Evolutionary conservation across 768 basidiomycete genomes (phyloP).

Genomic region (Postia placenta): DNA sequence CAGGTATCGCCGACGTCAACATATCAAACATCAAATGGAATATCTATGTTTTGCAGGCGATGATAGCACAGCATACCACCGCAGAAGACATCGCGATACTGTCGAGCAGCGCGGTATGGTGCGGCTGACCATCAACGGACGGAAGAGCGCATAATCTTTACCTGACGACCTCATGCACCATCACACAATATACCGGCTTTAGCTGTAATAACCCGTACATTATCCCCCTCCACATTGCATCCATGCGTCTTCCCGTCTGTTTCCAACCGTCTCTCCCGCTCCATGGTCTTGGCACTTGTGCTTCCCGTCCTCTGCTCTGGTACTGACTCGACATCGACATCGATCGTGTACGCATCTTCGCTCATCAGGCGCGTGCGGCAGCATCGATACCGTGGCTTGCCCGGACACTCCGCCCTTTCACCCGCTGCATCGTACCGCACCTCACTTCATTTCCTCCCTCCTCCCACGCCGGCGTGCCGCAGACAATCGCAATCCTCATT

Average conservation of each 20-base stretch:
- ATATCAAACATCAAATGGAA: neutral
- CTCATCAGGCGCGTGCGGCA: neutral
- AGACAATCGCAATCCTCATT: no score
- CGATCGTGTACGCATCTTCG: neutral
- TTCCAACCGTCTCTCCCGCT: slow-evolving; percentile 4
- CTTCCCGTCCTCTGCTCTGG: neutral
- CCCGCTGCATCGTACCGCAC: no score
- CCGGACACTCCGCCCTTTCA: no score
- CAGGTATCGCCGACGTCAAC: no score
- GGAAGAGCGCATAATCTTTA: slow-evolving; percentile 10
- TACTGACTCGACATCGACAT: neutral
- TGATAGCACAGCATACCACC: neutral
- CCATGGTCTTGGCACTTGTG: neutral
- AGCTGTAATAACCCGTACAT: slow-evolving; percentile 2
- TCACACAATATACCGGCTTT: neutral
- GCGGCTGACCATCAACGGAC: neutral
- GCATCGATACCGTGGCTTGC: neutral
- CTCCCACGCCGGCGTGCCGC: neutral
- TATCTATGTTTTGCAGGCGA: neutral
- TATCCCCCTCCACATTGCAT: no score
- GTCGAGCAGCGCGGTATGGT: neutral
- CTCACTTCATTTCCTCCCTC: neutral
- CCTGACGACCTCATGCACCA: slow-evolving; percentile 4
- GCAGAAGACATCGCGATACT: neutral
- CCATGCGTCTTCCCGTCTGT: slow-evolving; percentile 3